Percentiles rank a stretch among this genome's conserved stretches.
These are phyloP conservation scores for Xylaria arbuscula DNA, from an alignment of 2,329 filamentous ascomycete genomes.

Conservation along the genomic window DNA sequence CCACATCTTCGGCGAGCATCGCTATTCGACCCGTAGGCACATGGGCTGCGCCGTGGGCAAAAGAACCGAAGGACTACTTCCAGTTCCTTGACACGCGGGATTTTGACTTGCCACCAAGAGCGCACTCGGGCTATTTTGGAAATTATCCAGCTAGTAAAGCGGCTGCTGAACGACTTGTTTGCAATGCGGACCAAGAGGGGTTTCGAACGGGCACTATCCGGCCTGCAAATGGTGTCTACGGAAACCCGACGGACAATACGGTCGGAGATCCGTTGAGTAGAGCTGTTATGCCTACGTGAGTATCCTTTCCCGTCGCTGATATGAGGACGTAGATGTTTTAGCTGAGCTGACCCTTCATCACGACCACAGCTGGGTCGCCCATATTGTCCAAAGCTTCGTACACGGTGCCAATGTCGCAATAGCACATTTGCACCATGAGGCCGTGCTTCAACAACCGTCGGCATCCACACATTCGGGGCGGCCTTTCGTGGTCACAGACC, in stretches of 20 bases:
- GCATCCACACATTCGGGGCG: constrained; percentile 51
- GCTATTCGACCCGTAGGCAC: constrained; percentile 53
- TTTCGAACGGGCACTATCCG: constrained; percentile 64
- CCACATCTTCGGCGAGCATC: constrained; percentile 64
- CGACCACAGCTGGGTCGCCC: constrained; percentile 51
- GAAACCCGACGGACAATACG: constrained; percentile 60
- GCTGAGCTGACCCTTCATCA: constrained; percentile 16
- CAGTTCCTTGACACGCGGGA: constrained; percentile 61
- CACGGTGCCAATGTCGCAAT: constrained; percentile 57
- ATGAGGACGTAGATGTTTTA: background rate
- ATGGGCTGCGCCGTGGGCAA: constrained; percentile 52
- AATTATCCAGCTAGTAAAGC: constrained; percentile 65
- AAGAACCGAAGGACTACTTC: constrained; percentile 53
- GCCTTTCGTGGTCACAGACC: constrained; percentile 57
- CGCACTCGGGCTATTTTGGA: constrained; percentile 57
- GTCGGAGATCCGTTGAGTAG: constrained; percentile 56
- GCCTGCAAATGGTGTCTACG: constrained; percentile 65
- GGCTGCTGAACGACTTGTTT: constrained; percentile 63
- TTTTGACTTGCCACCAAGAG: constrained; percentile 54
- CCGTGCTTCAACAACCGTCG: constrained; percentile 50
- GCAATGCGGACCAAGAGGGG: constrained; percentile 50
- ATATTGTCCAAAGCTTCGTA: constrained; percentile 56
- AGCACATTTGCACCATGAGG: constrained; percentile 57
- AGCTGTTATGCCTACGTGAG: constrained; percentile 57
- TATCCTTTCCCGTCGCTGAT: constrained; percentile 33